Evolutionary conservation across 2,329 filamentous ascomycete species (phyloP).

Genomic region (Ceratocystis albifundus): DNA sequence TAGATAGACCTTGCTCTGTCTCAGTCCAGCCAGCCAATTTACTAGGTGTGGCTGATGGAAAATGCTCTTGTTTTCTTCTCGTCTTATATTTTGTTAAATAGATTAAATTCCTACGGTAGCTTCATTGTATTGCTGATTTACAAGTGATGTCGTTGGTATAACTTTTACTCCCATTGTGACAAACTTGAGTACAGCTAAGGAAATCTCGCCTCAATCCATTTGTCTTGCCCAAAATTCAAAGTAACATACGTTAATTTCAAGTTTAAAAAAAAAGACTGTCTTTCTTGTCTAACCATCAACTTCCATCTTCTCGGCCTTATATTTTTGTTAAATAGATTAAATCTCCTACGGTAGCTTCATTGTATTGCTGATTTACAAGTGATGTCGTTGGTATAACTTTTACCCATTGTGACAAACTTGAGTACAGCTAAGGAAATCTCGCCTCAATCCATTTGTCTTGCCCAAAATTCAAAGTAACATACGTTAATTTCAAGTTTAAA

Average conservation of each 20-base stretch:
- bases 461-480: background rate
- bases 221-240: background rate
- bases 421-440: background rate
- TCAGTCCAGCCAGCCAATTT: background rate
- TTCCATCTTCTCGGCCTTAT: conserved; percentile 39
- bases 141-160: background rate
- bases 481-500: conserved; percentile 1
- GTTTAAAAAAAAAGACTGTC: background rate
- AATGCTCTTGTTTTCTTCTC: background rate
- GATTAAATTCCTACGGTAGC: background rate
- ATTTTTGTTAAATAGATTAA: background rate
- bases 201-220: background rate
- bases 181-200: background rate
- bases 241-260: background rate
- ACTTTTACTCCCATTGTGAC: background rate
- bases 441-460: background rate
- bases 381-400: background rate
- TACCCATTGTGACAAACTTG: background rate
- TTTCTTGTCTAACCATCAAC: conserved; percentile 44
- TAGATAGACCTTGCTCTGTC: conserved; percentile 19
- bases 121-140: background rate
- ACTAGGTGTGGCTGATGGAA: background rate
- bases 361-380: no score
- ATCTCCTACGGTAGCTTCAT: background rate
- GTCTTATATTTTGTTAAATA: background rate